Conservation (phyloP, 192 early-diverging fungal genomes). For the Pilaira anomala region DNA sequence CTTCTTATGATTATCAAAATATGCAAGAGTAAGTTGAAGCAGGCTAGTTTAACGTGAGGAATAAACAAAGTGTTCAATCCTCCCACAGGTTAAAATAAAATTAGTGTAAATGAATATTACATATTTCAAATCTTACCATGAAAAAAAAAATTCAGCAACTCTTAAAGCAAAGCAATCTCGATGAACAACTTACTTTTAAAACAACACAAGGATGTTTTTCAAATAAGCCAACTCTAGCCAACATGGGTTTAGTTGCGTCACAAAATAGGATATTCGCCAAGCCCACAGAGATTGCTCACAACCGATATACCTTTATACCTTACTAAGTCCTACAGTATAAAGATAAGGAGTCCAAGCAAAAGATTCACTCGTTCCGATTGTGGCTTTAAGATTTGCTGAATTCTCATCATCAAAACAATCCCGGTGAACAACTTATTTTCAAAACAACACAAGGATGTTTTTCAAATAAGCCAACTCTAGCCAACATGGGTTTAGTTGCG, state of each 20-base stretch:
- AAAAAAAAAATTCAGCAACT: neutral
- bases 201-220: constrained; percentile 1
- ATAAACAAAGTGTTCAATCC: neutral
- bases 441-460: constrained; percentile 1
- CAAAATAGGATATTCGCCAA: constrained; percentile 4
- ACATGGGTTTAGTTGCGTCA: neutral
- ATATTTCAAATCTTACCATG: neutral
- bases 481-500: neutral
- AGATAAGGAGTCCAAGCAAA: neutral
- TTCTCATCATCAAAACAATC: too few species aligned
- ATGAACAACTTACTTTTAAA: neutral
- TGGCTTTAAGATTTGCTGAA: neutral
- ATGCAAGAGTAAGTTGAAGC: neutral
- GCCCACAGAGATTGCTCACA: neutral
- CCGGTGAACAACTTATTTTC: neutral
- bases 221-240: neutral
- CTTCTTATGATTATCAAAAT: too few species aligned
- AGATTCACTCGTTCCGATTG: neutral
- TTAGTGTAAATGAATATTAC: neutral
- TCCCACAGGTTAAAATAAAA: constrained; percentile 3
- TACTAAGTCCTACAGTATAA: constrained; percentile 4
- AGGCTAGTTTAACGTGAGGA: constrained; percentile 1
- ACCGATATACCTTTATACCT: constrained; percentile 1
- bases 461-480: constrained; percentile 1
- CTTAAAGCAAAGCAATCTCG: neutral